Evolutionary conservation across 1,284 basidiomycete species (phyloP).

Genomic region (Coniferiporia weirii): DNA sequence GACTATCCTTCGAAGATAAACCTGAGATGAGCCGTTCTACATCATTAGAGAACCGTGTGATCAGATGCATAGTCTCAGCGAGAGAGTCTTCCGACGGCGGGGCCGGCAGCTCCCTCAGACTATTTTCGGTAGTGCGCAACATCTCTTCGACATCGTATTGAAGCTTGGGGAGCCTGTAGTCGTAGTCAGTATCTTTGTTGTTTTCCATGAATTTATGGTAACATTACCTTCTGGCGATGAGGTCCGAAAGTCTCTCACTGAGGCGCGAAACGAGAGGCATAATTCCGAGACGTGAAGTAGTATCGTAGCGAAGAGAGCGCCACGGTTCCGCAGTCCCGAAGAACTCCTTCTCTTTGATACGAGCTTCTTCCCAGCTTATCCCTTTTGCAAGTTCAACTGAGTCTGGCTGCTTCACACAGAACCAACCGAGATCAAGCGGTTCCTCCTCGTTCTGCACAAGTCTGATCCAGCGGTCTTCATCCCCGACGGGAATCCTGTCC

Average conservation of each 20-base stretch:
- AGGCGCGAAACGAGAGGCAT: slow-evolving; percentile 48
- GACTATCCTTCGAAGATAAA: slow-evolving; percentile 40
- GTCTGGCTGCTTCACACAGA: slow-evolving; percentile 66
- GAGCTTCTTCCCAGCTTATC: slow-evolving; percentile 56
- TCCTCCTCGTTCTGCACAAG: slow-evolving; percentile 55
- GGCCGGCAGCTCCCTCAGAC: slow-evolving; percentile 40
- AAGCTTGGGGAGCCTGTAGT: slow-evolving; percentile 55
- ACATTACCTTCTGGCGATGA: slow-evolving; percentile 47
- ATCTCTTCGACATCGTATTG: slow-evolving; percentile 44
- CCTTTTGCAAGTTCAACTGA: slow-evolving; percentile 27
- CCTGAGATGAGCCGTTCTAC: slow-evolving; percentile 47
- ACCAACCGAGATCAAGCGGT: slow-evolving; percentile 61
- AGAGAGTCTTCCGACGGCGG: slow-evolving; percentile 51
- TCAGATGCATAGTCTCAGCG: slow-evolving; percentile 45
- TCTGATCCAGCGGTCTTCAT: slow-evolving; percentile 54
- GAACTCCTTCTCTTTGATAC: slow-evolving; percentile 59
- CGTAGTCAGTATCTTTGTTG: too few relatives aligned
- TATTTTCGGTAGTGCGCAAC: slow-evolving; percentile 34
- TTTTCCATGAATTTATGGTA: slow-evolving; percentile 19
- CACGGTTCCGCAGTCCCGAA: slow-evolving; percentile 56
- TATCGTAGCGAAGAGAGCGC: slow-evolving; percentile 35
- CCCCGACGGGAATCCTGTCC: slow-evolving; percentile 60
- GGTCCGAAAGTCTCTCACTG: slow-evolving; percentile 48
- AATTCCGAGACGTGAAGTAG: slow-evolving; percentile 39
- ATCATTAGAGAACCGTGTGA: slow-evolving; percentile 42